phyloP scores from a whole-genome alignment of 164 flowering plant species.

The Taxillus chinensis region DNA sequence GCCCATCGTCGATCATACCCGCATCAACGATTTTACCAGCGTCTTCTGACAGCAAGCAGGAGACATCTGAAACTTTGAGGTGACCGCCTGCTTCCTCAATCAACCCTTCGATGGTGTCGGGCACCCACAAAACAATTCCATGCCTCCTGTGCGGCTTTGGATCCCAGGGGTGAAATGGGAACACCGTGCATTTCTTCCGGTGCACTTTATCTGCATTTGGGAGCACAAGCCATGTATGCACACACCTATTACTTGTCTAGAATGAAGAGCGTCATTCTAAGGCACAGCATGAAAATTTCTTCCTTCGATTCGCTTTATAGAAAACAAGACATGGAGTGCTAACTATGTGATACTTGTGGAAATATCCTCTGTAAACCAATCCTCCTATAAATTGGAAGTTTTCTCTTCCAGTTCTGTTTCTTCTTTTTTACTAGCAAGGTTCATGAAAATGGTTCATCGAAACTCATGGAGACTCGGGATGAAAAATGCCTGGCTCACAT shows the following conservation, averaged over 20 bases:
- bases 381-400: too few species aligned
- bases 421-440: too few species aligned
- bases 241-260: background rate
- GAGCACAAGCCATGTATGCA: background rate
- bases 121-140: conserved; percentile 72
- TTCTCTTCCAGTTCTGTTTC: too few species aligned
- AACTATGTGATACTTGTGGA: too few species aligned
- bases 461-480: too few species aligned
- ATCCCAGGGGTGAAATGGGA: conserved; percentile 82
- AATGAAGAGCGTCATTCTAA: background rate
- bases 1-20: conserved; percentile 61
- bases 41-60: conserved; percentile 62
- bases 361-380: too few species aligned
- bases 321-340: too few species aligned
- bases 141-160: conserved; percentile 36
- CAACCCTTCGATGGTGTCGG: conserved; percentile 59
- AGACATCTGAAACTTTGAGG: conserved; percentile 20
- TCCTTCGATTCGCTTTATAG: too few species aligned
- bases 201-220: conserved; percentile 27
- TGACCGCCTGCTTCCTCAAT: conserved; percentile 33
- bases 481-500: too few species aligned
- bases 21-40: conserved; percentile 67
- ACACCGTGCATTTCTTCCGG: conserved; percentile 65
- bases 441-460: too few species aligned
- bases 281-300: background rate